phyloP scores from a whole-genome alignment of 768 basidiomycete species.

The Pulveroboletus sp. region DNA sequence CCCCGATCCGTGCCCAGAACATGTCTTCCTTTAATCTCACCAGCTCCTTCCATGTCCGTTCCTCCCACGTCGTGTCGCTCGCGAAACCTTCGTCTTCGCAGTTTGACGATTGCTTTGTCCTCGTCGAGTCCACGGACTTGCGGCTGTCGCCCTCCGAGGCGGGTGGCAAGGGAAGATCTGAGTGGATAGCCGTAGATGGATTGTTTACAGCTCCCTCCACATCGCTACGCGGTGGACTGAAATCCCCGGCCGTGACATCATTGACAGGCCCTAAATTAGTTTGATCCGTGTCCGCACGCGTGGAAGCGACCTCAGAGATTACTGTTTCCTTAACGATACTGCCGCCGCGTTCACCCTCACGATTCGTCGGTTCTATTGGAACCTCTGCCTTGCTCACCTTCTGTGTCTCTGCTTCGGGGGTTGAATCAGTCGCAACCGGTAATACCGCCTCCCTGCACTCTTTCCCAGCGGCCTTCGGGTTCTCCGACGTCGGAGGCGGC shows the following conservation, averaged over 20 bases:
- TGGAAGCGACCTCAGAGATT: neutral
- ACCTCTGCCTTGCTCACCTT: neutral
- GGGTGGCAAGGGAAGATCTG: neutral
- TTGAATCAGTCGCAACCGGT: neutral
- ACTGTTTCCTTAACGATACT: neutral
- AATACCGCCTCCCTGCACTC: slow-evolving; percentile 6
- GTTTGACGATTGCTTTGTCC: slow-evolving; percentile 24
- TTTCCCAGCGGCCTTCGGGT: neutral
- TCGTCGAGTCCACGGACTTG: slow-evolving; percentile 20
- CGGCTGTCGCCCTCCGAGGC: slow-evolving; percentile 3
- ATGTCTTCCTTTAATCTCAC: slow-evolving; percentile 71
- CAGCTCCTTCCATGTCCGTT: slow-evolving; percentile 79
- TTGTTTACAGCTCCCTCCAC: neutral
- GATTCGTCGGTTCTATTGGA: slow-evolving; percentile 1
- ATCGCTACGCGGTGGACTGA: neutral
- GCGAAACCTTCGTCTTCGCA: slow-evolving; percentile 44
- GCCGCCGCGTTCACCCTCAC: neutral
- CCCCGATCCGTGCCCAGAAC: slow-evolving; percentile 82
- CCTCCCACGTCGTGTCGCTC: slow-evolving; percentile 77
- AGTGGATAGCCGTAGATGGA: neutral
- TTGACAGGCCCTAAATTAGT: neutral
- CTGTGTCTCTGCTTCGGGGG: neutral
- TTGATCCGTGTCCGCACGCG: neutral
- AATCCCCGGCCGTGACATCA: neutral
- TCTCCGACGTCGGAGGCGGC: slow-evolving; percentile 17